These are phyloP conservation scores for Ajuga reptans DNA, from an alignment of 305 asterid species.

Conservation along the genomic window DNA sequence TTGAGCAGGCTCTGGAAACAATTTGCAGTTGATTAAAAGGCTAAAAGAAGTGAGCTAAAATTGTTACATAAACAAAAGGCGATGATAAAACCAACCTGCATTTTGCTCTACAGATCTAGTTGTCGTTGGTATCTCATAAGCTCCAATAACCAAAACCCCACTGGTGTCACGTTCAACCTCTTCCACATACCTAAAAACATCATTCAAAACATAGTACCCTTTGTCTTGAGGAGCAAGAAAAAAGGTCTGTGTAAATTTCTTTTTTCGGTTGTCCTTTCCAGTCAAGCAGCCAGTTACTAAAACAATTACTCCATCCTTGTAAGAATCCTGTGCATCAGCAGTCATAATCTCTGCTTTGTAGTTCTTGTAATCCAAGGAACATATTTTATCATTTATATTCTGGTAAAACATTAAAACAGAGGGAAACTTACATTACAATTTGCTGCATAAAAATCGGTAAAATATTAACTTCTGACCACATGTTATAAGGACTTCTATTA, in stretches of 20 bases:
- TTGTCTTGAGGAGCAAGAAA: constrained; percentile 86
- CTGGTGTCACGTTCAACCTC: constrained; percentile 37
- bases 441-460: background rate
- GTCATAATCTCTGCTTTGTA: constrained; percentile 72
- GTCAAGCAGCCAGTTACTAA: constrained; percentile 78
- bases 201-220: constrained; percentile 71
- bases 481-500: background rate
- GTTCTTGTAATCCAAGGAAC: constrained; percentile 61
- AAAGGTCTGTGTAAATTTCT: constrained; percentile 66
- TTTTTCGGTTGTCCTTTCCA: constrained; percentile 50
- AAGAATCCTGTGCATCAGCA: constrained; percentile 72
- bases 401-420: constrained; percentile 31
- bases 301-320: constrained; percentile 55
- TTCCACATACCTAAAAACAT: constrained; percentile 53
- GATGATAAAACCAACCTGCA: constrained; percentile 41
- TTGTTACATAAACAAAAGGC: background rate
- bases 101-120: constrained; percentile 30
- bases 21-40: constrained; percentile 22
- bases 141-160: constrained; percentile 28
- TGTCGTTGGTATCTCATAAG: constrained; percentile 28
- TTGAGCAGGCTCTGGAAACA: constrained; percentile 50
- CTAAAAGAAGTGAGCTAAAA: background rate
- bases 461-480: background rate
- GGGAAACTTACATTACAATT: background rate
- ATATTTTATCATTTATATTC: constrained; percentile 59